Evolutionary conservation across 1,284 basidiomycete genomes (phyloP), one percentile per base, ranked within the genome.

Genomic region (Trichosporon sp.): DNA sequence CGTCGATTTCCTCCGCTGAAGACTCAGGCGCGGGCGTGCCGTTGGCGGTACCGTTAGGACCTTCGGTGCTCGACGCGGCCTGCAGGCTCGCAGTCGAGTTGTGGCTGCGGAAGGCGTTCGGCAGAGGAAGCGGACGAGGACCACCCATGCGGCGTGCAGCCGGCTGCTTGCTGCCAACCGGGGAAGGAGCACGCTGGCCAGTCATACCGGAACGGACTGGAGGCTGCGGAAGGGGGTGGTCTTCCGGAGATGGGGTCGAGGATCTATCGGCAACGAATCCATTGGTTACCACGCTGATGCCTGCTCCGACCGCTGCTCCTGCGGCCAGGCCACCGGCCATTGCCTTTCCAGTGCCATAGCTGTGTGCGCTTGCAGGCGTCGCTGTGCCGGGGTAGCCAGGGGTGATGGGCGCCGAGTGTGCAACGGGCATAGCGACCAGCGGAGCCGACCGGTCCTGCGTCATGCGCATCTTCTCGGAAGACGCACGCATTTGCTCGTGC

Each of bases 101-200:
- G 57, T 56, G 57, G 8, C 56, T 29, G 14, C 61, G 64, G 65
- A 76, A 74, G 7, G 76, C 75, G 40, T 72, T 73, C 1, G 76
- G 76, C n/a, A 76, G 60, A 1, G 76, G 77, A 54, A 75, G 60
- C 8, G 73, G 73, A 29, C 68, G 69, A 5, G 59, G 56, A 1
- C 64, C 64, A 4, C 65, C 59, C 59, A 73, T 66, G 9, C 65
- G 60, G 4, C 49, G 25, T 2, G 25, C 49, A 10, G 40, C 40
- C 7, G 40, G 40, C 40, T 44, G 40, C 40, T 44, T 44, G 25
- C 31, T 54, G 13, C 49, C 49, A 3, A 29, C 49, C 14, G 49
- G 49, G 25, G 27, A 31, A n/a, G 49, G 49, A 4, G 49, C 49
- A n/a, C 49, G 46, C 25, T 25, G 25, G 10, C 13, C 46, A 13